Evolutionary conservation across 2,329 filamentous ascomycete genomes (phyloP).

Genomic region (Trichoderma gracile): DNA sequence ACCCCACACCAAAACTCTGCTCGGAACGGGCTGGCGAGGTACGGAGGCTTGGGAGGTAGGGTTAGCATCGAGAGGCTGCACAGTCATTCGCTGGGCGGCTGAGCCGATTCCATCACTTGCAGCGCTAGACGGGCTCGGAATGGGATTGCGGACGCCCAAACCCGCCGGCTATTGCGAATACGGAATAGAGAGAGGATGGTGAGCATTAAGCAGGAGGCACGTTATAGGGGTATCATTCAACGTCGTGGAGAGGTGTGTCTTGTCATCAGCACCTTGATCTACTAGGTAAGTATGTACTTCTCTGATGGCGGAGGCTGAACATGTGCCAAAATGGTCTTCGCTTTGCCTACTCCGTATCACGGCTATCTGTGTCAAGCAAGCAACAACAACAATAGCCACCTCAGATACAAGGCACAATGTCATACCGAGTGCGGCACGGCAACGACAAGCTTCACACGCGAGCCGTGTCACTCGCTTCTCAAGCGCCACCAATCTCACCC

Average conservation of each 20-base stretch:
- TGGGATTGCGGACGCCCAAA: background rate
- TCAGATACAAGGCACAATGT: background rate
- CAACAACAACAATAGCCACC: too few species aligned
- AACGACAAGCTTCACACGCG: background rate
- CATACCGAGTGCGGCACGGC: background rate
- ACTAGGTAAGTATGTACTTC: too few species aligned
- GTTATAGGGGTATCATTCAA: background rate
- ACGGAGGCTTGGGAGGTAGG: background rate
- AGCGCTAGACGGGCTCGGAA: background rate
- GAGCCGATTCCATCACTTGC: slow-evolving; percentile 5
- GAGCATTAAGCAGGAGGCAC: too few species aligned
- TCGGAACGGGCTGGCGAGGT: background rate
- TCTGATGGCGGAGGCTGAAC: too few species aligned
- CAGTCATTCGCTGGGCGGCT: background rate
- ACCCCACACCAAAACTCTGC: slow-evolving; percentile 9
- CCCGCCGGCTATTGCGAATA: slow-evolving; percentile 8
- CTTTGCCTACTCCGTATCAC: too few species aligned
- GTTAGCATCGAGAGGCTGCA: background rate
- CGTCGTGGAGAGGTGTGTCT: too few species aligned
- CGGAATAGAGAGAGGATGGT: background rate
- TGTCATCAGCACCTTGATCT: too few species aligned
- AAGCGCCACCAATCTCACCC: background rate
- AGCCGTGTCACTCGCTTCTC: background rate
- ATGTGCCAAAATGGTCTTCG: too few species aligned
- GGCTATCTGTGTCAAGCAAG: too few species aligned